Percentiles rank a stretch among this genome's conserved stretches.
These are phyloP conservation scores for Lentinula sp. DNA, from an alignment of 768 basidiomycete genomes.

Conservation along the genomic window DNA sequence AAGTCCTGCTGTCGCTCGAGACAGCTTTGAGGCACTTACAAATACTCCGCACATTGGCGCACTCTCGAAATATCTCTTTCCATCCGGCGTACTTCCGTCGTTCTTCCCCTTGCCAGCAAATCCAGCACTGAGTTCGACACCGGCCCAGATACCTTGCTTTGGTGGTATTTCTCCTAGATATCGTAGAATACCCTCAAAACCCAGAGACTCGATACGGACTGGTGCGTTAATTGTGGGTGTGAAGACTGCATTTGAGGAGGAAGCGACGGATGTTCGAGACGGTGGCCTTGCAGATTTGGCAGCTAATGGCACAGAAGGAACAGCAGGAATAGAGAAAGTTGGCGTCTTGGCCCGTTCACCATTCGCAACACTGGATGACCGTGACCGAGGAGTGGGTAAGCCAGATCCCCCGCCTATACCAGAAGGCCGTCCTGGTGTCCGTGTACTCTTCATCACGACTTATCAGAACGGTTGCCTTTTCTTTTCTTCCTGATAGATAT, in stretches of 20 bases:
- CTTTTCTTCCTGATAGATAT: not conserved
- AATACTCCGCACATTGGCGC: constrained; percentile 88
- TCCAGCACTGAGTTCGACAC: constrained; percentile 82
- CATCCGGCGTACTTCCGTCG: constrained; percentile 58
- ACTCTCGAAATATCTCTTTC: constrained; percentile 81
- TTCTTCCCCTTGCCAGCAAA: constrained; percentile 94
- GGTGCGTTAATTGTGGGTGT: not conserved
- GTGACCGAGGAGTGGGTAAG: constrained; percentile 1
- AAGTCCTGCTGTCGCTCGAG: constrained; percentile 59
- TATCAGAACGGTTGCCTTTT: not conserved
- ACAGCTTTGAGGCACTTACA: constrained; percentile 76
- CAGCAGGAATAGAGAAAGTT: not conserved
- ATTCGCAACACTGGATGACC: not conserved
- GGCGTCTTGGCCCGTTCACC: not conserved
- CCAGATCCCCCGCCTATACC: not conserved
- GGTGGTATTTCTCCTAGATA: constrained; percentile 85
- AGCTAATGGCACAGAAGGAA: not conserved
- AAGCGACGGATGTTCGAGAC: not conserved
- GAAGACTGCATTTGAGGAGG: not conserved
- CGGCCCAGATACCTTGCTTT: constrained; percentile 89
- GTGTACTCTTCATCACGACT: not conserved
- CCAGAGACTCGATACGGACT: constrained; percentile 83
- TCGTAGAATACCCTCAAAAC: constrained; percentile 77
- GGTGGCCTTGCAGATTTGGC: not conserved
- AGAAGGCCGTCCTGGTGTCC: constrained; percentile 1